Percentiles rank a stretch among this genome's conserved stretches.
Evolutionary conservation across 208 protist species (phyloP).

Genomic region (Trichomonas vaginalis): DNA sequence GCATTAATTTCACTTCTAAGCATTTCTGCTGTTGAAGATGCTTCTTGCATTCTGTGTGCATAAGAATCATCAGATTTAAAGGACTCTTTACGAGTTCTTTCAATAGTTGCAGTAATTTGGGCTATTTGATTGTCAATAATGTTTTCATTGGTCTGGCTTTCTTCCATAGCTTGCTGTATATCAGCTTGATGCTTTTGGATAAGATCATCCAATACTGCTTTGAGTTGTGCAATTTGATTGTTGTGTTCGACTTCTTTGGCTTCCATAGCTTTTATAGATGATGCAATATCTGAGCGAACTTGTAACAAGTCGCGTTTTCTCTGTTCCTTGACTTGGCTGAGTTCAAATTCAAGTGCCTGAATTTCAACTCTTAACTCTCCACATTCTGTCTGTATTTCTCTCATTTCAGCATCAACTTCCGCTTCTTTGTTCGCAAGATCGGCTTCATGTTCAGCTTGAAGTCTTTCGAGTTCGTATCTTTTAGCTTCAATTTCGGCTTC

Average conservation of each 20-base stretch:
- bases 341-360: not conserved
- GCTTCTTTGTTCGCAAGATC: not conserved
- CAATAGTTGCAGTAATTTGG: not conserved
- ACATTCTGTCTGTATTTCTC: not conserved
- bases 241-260: not conserved
- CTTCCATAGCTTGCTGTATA: not conserved
- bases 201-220: not conserved
- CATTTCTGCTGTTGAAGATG: not conserved
- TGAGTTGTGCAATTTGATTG: not conserved
- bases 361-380: not conserved
- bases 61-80: not conserved
- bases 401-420: not conserved
- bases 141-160: not conserved
- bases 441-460: not conserved
- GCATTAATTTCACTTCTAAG: not conserved
- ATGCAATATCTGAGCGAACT: not conserved
- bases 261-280: not conserved
- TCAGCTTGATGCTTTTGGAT: not conserved
- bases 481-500: not conserved
- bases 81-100: not conserved
- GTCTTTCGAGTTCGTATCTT: not conserved
- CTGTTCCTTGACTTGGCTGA: not conserved
- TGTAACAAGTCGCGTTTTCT: not conserved
- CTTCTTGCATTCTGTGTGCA: not conserved
- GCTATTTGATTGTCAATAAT: not conserved